phyloP scores from a whole-genome alignment of 306 rosid species.

The Acacia confusa region DNA sequence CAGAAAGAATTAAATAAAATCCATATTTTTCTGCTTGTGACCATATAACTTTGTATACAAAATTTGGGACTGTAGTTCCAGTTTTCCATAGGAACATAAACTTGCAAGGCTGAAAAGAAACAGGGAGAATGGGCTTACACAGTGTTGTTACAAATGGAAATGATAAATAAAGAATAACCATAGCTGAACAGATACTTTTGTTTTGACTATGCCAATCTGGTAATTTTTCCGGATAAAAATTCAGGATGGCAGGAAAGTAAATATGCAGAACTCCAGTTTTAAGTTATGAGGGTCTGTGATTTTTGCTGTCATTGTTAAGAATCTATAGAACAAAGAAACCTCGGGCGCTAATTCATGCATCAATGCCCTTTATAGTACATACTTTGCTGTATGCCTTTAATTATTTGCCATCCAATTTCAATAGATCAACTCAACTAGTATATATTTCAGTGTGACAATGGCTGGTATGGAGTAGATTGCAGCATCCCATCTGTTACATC shows the following conservation, averaged over 20 bases:
- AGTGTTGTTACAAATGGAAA: conserved; percentile 2
- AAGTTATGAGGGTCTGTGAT: conserved; percentile 11
- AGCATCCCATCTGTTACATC: conserved; percentile 76
- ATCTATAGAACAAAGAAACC: conserved; percentile 20
- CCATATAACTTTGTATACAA: neutral
- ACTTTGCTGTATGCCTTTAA: neutral
- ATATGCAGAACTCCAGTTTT: neutral
- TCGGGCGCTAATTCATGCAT: neutral
- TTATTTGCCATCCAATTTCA: conserved; percentile 14
- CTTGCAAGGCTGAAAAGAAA: neutral
- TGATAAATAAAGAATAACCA: neutral
- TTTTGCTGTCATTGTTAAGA: neutral
- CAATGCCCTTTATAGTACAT: conserved; percentile 21
- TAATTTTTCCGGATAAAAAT: neutral
- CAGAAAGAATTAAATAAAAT: neutral
- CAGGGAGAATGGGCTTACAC: neutral
- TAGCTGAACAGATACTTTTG: neutral
- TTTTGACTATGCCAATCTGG: neutral
- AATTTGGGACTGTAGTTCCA: conserved; percentile 17
- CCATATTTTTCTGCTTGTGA: neutral
- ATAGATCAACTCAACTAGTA: conserved; percentile 38
- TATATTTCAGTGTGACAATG: conserved; percentile 75
- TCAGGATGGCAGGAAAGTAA: neutral
- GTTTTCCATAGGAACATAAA: conserved; percentile 14
- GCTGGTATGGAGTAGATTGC: conserved; percentile 98